Evolutionary conservation across 768 basidiomycete genomes (phyloP).

Genomic region (Clavaria fumosa): DNA sequence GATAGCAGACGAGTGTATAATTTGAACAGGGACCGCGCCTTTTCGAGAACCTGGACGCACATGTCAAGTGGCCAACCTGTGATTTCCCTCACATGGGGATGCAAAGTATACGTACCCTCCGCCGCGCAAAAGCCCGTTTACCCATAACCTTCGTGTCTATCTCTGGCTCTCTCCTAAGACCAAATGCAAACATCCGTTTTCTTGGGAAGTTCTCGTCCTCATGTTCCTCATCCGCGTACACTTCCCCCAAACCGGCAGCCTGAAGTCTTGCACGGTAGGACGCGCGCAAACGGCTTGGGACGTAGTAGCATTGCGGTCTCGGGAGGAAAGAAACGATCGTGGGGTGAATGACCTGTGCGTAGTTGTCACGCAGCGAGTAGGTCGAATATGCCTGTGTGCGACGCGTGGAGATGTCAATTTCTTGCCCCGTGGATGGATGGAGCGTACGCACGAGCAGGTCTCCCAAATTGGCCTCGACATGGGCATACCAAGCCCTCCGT

Average conservation of each 20-base stretch:
- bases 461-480: conserved; percentile 50
- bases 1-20: conserved; percentile 42
- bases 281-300: conserved; percentile 46
- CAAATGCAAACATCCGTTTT: too few relatives aligned
- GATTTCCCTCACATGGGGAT: not conserved
- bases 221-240: conserved; percentile 26
- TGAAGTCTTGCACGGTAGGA: conserved; percentile 42
- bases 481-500: conserved; percentile 45
- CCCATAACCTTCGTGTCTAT: conserved; percentile 19
- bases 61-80: not conserved
- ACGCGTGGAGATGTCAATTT: conserved; percentile 4
- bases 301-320: conserved; percentile 60
- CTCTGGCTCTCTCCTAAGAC: conserved; percentile 25
- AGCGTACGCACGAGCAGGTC: conserved; percentile 54
- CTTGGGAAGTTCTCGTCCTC: conserved; percentile 29
- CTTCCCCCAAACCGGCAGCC: conserved; percentile 46
- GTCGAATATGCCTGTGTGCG: conserved; percentile 40
- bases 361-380: conserved; percentile 50
- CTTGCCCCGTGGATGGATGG: not conserved
- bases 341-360: conserved; percentile 37
- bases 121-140: conserved; percentile 28
- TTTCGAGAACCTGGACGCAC: conserved; percentile 35
- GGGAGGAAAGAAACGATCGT: conserved; percentile 41
- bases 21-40: conserved; percentile 39
- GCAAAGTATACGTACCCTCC: conserved; percentile 38